Conservation (phyloP, 306 rosid species). For the Medicago arabica region DNA sequence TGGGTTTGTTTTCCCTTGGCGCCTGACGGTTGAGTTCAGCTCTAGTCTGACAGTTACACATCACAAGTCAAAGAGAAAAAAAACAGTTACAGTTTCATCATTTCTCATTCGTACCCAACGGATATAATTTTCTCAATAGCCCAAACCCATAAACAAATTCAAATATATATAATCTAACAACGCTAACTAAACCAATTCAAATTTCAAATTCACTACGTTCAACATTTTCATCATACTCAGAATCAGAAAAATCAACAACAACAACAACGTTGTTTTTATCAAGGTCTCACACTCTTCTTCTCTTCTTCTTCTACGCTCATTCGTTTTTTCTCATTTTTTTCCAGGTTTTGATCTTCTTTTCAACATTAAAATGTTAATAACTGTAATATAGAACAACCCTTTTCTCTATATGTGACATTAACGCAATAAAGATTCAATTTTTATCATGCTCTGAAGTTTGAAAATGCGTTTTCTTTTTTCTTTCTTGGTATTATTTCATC, state of each 20-base stretch:
- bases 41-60: constrained; percentile 24
- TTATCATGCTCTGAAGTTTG: background rate
- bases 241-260: background rate
- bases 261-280: constrained; percentile 17
- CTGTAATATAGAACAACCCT: background rate
- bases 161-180: background rate
- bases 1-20: constrained; percentile 11
- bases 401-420: background rate
- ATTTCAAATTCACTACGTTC: constrained; percentile 25
- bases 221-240: constrained; percentile 23
- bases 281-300: constrained; percentile 17
- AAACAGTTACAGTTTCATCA: background rate
- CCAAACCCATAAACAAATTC: background rate
- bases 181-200: constrained; percentile 35
- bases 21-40: constrained; percentile 24
- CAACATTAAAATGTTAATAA: background rate
- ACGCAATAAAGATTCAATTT: constrained; percentile 23
- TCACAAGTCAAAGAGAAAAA: too few relatives aligned
- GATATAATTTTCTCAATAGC: constrained; percentile 25
- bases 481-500: background rate
- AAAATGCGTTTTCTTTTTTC: background rate
- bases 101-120: constrained; percentile 37
- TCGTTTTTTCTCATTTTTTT: background rate
- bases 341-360: background rate
- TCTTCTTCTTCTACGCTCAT: constrained; percentile 27